A percentile compares a stretch with the other conserved stretches of the same genome.
Conservation (phyloP, 2,329 filamentous ascomycete genomes). For the Cercospora janseana region DNA sequence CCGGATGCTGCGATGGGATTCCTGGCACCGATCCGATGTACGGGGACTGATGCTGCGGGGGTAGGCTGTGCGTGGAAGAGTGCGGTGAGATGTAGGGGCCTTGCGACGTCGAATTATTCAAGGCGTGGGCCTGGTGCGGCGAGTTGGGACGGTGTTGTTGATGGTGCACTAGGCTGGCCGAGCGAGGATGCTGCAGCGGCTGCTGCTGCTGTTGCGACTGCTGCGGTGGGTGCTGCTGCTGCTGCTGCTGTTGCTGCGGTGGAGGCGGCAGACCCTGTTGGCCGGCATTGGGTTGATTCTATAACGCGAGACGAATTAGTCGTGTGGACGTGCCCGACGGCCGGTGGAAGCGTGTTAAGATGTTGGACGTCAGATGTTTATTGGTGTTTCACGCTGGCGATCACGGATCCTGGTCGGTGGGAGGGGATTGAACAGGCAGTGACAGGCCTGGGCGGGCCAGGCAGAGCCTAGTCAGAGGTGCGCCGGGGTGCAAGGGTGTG, state of each 20-base stretch:
- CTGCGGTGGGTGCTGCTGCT: conserved; percentile 54
- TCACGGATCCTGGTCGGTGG: conserved; percentile 21
- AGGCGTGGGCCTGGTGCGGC: conserved; percentile 58
- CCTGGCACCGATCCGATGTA: conserved; percentile 68
- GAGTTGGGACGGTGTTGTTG: conserved; percentile 66
- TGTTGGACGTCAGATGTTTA: conserved; percentile 21
- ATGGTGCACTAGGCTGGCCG: conserved; percentile 70
- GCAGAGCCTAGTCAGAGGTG: conserved; percentile 8
- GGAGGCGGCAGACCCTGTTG: conserved; percentile 66
- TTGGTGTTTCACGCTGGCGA: conserved; percentile 23
- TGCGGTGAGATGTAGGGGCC: conserved; percentile 68
- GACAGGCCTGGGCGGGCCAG: conserved; percentile 12
- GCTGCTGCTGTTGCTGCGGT: conserved; percentile 65
- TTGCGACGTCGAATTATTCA: conserved; percentile 53
- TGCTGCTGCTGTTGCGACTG: conserved; percentile 31
- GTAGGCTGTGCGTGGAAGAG: conserved; percentile 57
- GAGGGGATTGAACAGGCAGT: conserved; percentile 10
- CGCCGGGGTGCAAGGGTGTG: conserved; percentile 19
- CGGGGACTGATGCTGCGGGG: conserved; percentile 52
- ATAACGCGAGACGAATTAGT: conserved; percentile 24
- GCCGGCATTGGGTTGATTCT: conserved; percentile 34
- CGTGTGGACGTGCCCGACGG: conserved; percentile 22
- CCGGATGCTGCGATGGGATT: conserved; percentile 59
- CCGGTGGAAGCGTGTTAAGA: conserved; percentile 5
- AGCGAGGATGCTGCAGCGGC: conserved; percentile 68